A percentile compares a stretch with the other conserved stretches of the same genome.
Conservation (phyloP, 1,139 yeast genomes). For the Candida sanyaensis region DNA sequence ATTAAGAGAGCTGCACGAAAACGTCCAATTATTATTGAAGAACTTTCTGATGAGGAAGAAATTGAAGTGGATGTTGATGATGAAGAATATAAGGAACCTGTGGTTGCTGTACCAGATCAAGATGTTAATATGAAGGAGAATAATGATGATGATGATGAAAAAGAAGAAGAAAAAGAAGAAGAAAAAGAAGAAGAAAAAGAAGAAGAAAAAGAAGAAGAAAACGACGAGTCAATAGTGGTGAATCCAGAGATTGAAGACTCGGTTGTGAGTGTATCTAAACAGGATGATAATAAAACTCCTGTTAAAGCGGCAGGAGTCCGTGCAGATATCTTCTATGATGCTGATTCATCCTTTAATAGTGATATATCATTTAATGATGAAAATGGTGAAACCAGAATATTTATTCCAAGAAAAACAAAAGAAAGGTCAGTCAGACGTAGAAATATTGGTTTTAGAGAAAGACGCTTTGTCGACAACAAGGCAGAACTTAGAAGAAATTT, state of each 20-base stretch:
- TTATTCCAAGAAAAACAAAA: not conserved
- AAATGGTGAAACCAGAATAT: not conserved
- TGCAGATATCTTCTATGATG: too few species aligned
- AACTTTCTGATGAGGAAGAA: not conserved
- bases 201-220: too few species aligned
- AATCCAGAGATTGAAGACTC: not conserved
- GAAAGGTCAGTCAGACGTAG: not conserved
- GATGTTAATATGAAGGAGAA: not conserved
- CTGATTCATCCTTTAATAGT: not conserved
- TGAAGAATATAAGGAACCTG: not conserved
- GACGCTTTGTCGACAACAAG: conserved; percentile 14
- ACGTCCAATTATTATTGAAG: not conserved
- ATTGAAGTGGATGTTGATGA: not conserved
- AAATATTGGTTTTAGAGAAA: not conserved
- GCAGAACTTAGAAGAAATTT: conserved; percentile 36
- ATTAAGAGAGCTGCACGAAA: conserved; percentile 2
- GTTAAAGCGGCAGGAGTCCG: not conserved
- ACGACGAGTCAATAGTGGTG: too few species aligned
- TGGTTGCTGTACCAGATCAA: conserved; percentile 2
- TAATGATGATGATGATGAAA: conserved; percentile 3
- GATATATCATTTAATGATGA: not conserved
- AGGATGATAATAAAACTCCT: not conserved
- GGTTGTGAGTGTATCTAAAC: not conserved
- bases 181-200: too few species aligned
- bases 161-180: too few species aligned